Base-by-base conservation (phyloP, 768 basidiomycete species). In the Amanita rubescens region DNA sequence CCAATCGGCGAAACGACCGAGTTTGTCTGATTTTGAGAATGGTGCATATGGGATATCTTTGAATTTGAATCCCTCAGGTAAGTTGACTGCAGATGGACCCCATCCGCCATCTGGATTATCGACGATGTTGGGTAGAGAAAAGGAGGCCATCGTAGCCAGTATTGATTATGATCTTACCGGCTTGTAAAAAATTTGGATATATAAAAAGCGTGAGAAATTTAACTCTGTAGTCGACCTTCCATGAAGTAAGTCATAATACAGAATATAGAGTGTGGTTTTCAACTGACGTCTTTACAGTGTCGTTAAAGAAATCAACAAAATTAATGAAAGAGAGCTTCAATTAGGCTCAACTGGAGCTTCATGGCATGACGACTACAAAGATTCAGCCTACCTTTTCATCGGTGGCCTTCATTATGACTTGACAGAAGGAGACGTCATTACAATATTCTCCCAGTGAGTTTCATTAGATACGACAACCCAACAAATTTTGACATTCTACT, bases 21-120 rank as follows among this genome's bases (percentile, higher is more conserved):
- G 85, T 70, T 97, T 97, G 77, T 99, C 96, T 34, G 91, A 85
- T 82, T 99, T 99, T 71, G 93, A 93, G 78, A 91, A 98, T 4
- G 94, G 94, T 0, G 95, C 94, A 65, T 98, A 99, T 43, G 96
- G 96, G 56, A 98, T 96, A 62, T 97, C 96, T 70, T 91, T 93
- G 80, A 96, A 96, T 71, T 94, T 94, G 74, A 95, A 97, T 58
- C 92, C 85, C 42, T 87, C 77, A 1, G 95, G 94, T 19, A 94
- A 74, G 67, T 89, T 87, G 2, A 73, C 77, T 0, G 85, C 79
- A 3, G 86, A 81, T 5, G 93, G 90, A 1, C 92, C 92, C 94
- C 94, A 97, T 51, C 90, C 89, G 32, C 90, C 92, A 62, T 94
- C 93, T 35, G 87, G 85, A 70, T 91, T 94, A 67, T 95, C 93